Percentiles rank a stretch among this genome's conserved stretches.
Evolutionary conservation across 345 rosid genomes (phyloP).

Genomic region (Salix arbutifolia): DNA sequence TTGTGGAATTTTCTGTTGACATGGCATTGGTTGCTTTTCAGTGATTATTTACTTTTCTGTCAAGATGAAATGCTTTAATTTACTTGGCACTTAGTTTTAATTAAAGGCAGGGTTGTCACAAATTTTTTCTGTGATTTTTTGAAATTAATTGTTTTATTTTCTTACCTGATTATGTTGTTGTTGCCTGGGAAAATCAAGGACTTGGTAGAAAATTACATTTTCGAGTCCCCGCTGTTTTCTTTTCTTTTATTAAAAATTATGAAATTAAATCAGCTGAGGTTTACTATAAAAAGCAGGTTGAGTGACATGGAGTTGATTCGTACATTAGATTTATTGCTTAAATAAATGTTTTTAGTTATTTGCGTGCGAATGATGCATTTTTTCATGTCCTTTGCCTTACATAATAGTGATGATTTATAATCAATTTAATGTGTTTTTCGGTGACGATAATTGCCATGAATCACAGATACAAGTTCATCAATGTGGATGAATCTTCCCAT

Average conservation of each 20-base stretch:
- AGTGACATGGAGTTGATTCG: background rate
- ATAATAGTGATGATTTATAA: background rate
- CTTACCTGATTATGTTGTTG: background rate
- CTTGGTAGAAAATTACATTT: background rate
- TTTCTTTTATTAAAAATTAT: background rate
- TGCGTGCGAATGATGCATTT: background rate
- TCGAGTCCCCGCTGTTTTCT: background rate
- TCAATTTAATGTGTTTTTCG: background rate
- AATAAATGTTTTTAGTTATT: background rate
- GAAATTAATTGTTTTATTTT: background rate
- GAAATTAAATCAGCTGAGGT: background rate
- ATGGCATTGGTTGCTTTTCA: background rate
- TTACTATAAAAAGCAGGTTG: background rate
- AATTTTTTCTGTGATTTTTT: background rate
- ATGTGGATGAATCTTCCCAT: conserved; percentile 95
- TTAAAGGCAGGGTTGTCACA: background rate
- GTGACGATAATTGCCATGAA: background rate
- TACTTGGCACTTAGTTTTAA: background rate
- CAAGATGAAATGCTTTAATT: background rate
- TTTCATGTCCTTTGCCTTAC: background rate
- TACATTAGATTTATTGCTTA: background rate
- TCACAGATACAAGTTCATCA: conserved; percentile 81
- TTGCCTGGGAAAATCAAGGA: background rate
- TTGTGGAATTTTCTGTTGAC: background rate
- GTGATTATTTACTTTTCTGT: background rate